Percentiles rank a stretch among this genome's conserved stretches.
Evolutionary conservation across 2,329 filamentous ascomycete species (phyloP).

Genomic region (Aspergillus sclerotialis): DNA sequence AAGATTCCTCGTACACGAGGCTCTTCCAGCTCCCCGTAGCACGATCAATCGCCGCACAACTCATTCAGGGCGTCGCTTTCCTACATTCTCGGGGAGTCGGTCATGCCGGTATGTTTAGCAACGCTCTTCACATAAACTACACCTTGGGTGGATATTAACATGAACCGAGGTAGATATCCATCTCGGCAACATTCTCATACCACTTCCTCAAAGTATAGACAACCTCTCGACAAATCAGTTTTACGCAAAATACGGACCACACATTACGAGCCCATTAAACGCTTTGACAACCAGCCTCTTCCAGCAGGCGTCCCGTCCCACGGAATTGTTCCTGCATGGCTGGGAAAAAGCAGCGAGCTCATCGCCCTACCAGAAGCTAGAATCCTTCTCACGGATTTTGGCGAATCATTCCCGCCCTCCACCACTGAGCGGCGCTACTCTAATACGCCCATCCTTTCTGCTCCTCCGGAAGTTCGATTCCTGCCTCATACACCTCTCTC

Average conservation of each 20-base stretch:
- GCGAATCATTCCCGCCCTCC: conserved; percentile 13
- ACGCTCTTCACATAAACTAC: neutral
- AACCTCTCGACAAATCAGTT: conserved; percentile 11
- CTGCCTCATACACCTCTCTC: neutral
- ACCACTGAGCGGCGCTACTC: conserved; percentile 3
- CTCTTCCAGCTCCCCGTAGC: conserved; percentile 7
- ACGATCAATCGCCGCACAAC: conserved; percentile 12
- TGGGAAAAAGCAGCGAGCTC: conserved; percentile 13
- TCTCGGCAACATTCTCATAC: conserved; percentile 14
- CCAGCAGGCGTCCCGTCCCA: conserved; percentile 11
- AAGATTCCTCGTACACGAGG: conserved; percentile 10
- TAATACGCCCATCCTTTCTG: conserved; percentile 13
- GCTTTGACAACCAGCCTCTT: conserved; percentile 11
- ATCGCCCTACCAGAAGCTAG: conserved; percentile 9
- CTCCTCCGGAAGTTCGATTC: neutral
- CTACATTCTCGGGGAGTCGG: conserved; percentile 17
- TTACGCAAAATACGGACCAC: conserved; percentile 4
- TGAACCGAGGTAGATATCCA: conserved; percentile 18
- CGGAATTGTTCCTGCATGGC: conserved; percentile 12
- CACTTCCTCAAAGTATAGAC: conserved; percentile 8
- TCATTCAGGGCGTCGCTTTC: conserved; percentile 13
- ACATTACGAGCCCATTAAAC: conserved; percentile 10
- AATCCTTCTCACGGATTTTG: conserved; percentile 18
- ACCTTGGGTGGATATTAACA: neutral
- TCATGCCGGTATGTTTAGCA: conserved; percentile 17